A percentile compares a stretch with the other conserved stretches of the same genome.
phyloP scores from a whole-genome alignment of 176 grass and related monocot species.

The Musa schizocarpa region DNA sequence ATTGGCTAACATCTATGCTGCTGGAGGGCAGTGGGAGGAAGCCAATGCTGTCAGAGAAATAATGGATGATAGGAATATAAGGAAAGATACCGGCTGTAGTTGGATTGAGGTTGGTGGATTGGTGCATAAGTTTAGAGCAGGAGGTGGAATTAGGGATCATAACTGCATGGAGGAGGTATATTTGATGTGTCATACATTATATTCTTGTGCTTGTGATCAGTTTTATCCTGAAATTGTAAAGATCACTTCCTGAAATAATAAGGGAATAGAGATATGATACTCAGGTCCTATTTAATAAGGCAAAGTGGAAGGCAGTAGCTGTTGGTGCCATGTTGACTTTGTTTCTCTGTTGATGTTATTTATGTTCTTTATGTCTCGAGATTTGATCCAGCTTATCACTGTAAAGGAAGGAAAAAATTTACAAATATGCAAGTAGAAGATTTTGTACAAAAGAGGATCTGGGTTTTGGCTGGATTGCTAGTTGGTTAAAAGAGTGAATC shows the following conservation, averaged over 20 bases:
- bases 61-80: constrained; percentile 27
- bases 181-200: constrained; percentile 23
- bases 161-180: constrained; percentile 24
- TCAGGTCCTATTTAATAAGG: too few species aligned
- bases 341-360: too few species aligned
- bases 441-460: too few species aligned
- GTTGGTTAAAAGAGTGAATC: too few species aligned
- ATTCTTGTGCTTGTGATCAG: constrained; percentile 22
- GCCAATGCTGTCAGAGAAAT: constrained; percentile 23
- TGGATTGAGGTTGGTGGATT: constrained; percentile 31
- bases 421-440: too few species aligned
- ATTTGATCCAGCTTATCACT: too few species aligned
- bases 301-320: too few species aligned
- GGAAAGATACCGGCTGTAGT: constrained; percentile 41
- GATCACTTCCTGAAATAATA: background rate
- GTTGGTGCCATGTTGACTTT: too few species aligned
- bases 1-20: constrained; percentile 35
- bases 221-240: background rate
- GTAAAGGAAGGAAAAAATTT: too few species aligned
- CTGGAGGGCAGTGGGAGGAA: constrained; percentile 21
- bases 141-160: background rate
- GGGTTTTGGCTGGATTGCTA: too few species aligned
- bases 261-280: background rate
- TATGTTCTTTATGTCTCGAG: too few species aligned
- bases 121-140: constrained; percentile 33